Evolutionary conservation across 495 filamentous ascomycete species (phyloP), one percentile per base, ranked within the genome.

Genomic region (Glutinoglossum americanum): DNA sequence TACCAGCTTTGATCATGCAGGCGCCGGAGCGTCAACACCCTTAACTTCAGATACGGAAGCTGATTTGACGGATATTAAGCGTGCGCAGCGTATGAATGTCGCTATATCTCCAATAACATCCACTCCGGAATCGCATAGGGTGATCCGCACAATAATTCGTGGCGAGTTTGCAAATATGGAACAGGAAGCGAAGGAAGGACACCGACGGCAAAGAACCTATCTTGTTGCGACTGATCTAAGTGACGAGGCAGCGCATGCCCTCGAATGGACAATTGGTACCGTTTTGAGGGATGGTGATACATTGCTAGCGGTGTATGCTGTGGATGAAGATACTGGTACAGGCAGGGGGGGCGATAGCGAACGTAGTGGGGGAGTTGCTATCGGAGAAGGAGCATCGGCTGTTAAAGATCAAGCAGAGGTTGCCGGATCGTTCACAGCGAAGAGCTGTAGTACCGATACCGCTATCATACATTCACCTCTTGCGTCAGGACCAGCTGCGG

Each of bases 221-320:
- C 71, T 98, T 6, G 86, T 96, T 9, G 88, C 92, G 9, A 94
- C 87, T 0, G 92, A 97, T 68, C 69, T 96, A 33, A 94, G 86
- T 62, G 85, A 89, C 45, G 92, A 98, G 71, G 89, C 89, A 3
- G 84, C 87, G 10, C 88, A 95, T 67, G 92, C 92, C 10, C 71
- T 97, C 28, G 92, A 97, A 66, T 98, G 90, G 89, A 93, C 89
- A 0, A 89, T 98, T 55, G 92, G 92, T 44, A 94, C 87, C 3
- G 84, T 97, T n/a, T 76, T 98, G 8, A 78, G 92, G 48, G 88
- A 95, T 65, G 92, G 92, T 17, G 92, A 98, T 67, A 97, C 90
- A 0, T 74, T 98, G 39, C 77, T 94, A 56, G 87, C 87, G 23
- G 84, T 98, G 55, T 94, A 88, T 69, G 89, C 87, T 59, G 79